Evolutionary conservation across 352 stramenopile genomes (phyloP).

Genomic region (Phytopythium ostracodes): DNA sequence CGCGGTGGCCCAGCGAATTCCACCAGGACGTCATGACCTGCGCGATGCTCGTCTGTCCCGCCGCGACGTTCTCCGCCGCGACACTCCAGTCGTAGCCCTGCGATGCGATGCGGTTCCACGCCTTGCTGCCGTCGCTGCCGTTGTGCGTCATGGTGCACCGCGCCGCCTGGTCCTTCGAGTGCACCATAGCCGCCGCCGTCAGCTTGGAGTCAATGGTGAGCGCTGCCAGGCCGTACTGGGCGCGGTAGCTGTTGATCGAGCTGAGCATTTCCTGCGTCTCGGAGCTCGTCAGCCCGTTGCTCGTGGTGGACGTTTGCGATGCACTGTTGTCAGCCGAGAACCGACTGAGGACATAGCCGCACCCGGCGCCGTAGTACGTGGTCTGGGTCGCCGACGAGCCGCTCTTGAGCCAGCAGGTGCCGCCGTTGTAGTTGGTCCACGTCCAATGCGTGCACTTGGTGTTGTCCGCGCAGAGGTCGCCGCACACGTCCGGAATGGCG

Average conservation of each 20-base stretch:
- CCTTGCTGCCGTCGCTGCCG: conserved; percentile 29
- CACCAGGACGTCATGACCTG: conserved; percentile 46
- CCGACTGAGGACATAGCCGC: conserved; percentile 38
- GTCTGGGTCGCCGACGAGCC: conserved; percentile 12
- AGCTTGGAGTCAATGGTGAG: conserved; percentile 40
- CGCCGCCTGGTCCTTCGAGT: conserved; percentile 41
- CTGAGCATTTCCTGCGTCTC: conserved; percentile 41
- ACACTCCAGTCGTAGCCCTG: conserved; percentile 37
- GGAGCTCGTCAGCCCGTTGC: conserved; percentile 30
- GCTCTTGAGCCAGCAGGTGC: conserved; percentile 49
- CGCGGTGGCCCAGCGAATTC: conserved; percentile 43
- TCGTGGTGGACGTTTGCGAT: conserved; percentile 1
- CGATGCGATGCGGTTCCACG: conserved; percentile 30
- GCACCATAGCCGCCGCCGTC: conserved; percentile 25
- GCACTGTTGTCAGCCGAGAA: conserved; percentile 17
- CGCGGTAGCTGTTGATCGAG: conserved; percentile 46
- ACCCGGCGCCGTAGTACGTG: conserved; percentile 22
- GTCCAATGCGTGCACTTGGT: conserved; percentile 34
- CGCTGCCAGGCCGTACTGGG: conserved; percentile 24
- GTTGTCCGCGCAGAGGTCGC: conserved; percentile 29
- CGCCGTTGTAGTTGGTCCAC: conserved; percentile 34
- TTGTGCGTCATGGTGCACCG: conserved; percentile 45
- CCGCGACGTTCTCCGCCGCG: conserved; percentile 50
- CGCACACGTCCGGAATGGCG: conserved; percentile 31
- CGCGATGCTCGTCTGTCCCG: conserved; percentile 32